Base-by-base conservation (phyloP, 1,139 yeast species). In the Taphrina flavorubra region DNA sequence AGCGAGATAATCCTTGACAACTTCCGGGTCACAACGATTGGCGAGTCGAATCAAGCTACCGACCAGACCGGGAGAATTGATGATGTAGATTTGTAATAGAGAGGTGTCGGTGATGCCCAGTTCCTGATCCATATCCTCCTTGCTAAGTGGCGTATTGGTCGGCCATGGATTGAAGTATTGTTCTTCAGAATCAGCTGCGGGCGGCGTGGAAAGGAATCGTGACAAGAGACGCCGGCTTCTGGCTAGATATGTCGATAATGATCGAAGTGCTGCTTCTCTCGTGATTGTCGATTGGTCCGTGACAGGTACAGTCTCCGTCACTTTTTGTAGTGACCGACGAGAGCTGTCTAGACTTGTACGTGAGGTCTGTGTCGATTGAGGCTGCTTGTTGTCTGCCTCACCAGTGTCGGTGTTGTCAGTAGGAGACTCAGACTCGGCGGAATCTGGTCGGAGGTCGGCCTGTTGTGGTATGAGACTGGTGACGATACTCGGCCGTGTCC, bases 11-110 rank as follows among this genome's bases (percentile, higher is more conserved):
- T 79, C 77, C 68, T 85, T 84, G 1, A 91, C 97, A 2, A 85
- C 82, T 0, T 79, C 79, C 1, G 88, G 83, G 74, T 88, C 88
- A 79, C 97, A 91, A 71, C 82, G 81, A 75, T 92, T 94, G 53
- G 85, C 84, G 1, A 92, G 82, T 66, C 98, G 81, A 7, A 94
- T 82, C 44, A 94, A 83, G 0, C 98, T 95, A 0, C 96, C 97
- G 18, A 94, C 83, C 75, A 94, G 81, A 73, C 88, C 84, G 0
- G 92, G 90, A 69, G 86, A 85, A 49, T 85, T 84, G 37, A 86
- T 77, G 72, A 86, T 81, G 75, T 94, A 94, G 71, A 96, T 86
- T 67, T 86, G 81, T 74, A 94, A 90, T 40, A 94, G 80, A 0
- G 92, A 83, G 0, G 97, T 90, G 75, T 94, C 99, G 5, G 94